These are phyloP conservation scores for Capsicum chinense DNA, from an alignment of 257 asterid genomes.

Conservation along the genomic window DNA sequence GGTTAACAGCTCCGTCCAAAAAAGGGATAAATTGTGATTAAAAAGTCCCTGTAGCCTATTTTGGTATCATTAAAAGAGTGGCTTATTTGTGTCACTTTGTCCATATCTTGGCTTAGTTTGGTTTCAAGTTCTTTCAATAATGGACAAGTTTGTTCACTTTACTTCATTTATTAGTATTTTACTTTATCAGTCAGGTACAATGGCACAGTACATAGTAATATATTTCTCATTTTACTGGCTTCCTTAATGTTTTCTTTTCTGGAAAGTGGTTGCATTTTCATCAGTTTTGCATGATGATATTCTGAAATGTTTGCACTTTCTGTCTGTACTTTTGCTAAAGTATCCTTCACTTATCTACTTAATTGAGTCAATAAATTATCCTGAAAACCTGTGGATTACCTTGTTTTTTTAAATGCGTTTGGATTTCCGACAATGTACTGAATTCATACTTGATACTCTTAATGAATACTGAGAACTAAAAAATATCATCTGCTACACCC, in stretches of 20 bases:
- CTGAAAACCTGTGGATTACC: slow-evolving; percentile 5
- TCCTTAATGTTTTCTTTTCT: neutral
- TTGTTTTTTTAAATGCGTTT: neutral
- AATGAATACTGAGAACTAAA: neutral
- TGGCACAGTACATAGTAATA: neutral
- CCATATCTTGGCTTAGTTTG: too few species aligned
- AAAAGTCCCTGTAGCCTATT: too few species aligned
- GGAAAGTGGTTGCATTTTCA: neutral
- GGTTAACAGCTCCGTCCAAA: too few species aligned
- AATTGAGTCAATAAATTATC: neutral
- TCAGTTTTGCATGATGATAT: slow-evolving; percentile 18
- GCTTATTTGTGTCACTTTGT: too few species aligned
- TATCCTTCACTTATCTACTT: slow-evolving; percentile 9
- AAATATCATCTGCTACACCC: neutral
- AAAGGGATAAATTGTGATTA: too few species aligned
- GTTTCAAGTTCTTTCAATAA: neutral
- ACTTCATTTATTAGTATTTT: neutral
- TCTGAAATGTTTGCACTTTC: neutral
- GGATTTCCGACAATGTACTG: neutral
- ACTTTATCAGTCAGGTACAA: neutral
- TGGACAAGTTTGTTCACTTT: neutral
- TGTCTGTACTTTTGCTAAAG: slow-evolving; percentile 13
- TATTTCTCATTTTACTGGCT: neutral
- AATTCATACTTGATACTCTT: neutral
- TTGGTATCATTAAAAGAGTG: too few species aligned